Percentiles rank a stretch among this genome's conserved stretches.
Conservation (phyloP, 2,329 filamentous ascomycete species). For the Annulohypoxylon truncatum region DNA sequence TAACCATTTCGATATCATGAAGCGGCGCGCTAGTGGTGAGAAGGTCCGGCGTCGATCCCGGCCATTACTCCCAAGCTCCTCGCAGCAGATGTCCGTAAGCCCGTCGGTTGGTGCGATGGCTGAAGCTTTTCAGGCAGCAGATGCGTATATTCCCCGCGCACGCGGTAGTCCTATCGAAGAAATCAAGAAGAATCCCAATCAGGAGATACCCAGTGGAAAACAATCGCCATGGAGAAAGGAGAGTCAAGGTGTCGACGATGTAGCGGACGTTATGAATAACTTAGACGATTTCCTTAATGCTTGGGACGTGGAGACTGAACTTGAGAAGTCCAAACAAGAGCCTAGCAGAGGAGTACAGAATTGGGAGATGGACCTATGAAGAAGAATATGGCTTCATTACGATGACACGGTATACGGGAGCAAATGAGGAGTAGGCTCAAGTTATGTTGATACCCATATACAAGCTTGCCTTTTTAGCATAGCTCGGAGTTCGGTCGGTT, state of each 20-base stretch:
- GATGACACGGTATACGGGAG: background rate
- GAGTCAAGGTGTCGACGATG: constrained; percentile 54
- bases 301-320: constrained; percentile 55
- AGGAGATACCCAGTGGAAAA: constrained; percentile 23
- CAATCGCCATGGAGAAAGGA: constrained; percentile 49
- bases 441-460: constrained; percentile 26
- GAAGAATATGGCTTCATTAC: background rate
- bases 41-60: constrained; percentile 33
- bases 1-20: constrained; percentile 61
- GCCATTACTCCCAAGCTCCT: constrained; percentile 57
- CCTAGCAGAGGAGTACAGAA: constrained; percentile 4
- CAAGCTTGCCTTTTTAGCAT: constrained; percentile 14
- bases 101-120: constrained; percentile 61
- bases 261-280: constrained; percentile 59
- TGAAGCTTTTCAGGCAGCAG: constrained; percentile 61
- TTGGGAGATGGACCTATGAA: background rate
- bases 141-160: constrained; percentile 42
- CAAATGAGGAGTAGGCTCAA: background rate
- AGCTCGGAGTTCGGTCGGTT: constrained; percentile 17
- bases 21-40: constrained; percentile 49
- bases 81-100: constrained; percentile 56
- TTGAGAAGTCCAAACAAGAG: constrained; percentile 48
- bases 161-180: constrained; percentile 30
- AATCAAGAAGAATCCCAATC: constrained; percentile 18
- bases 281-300: constrained; percentile 58